A percentile compares a stretch with the other conserved stretches of the same genome.
Evolutionary conservation across 2,329 filamentous ascomycete species (phyloP).

Genomic region (Colletotrichum incanum): DNA sequence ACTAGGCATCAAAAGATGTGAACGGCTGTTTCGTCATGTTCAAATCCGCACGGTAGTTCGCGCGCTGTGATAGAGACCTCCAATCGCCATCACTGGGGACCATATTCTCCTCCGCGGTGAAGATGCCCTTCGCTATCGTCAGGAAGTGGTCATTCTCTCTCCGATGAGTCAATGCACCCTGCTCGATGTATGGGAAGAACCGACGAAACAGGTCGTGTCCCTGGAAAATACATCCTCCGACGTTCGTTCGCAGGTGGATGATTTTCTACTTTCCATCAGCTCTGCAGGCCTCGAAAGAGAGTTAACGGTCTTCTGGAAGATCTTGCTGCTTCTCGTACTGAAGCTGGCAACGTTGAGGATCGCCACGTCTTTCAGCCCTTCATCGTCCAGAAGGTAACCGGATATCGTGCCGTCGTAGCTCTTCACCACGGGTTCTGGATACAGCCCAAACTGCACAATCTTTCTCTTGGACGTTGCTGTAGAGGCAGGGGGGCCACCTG

Average conservation of each 20-base stretch:
- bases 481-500: background rate
- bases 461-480: conserved; percentile 12
- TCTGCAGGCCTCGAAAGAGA: conserved; percentile 50
- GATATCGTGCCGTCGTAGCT: conserved; percentile 46
- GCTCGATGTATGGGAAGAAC: conserved; percentile 62
- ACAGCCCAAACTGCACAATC: conserved; percentile 15
- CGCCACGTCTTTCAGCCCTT: conserved; percentile 53
- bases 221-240: conserved; percentile 70
- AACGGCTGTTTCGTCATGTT: conserved; percentile 65
- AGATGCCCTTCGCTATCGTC: conserved; percentile 60
- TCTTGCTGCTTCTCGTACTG: conserved; percentile 44
- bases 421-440: conserved; percentile 50
- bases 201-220: conserved; percentile 72
- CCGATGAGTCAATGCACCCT: conserved; percentile 56
- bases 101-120: conserved; percentile 59
- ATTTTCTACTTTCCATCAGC: conserved; percentile 69
- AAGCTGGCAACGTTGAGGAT: conserved; percentile 50
- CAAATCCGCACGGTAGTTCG: conserved; percentile 60
- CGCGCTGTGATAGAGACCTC: conserved; percentile 62
- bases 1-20: conserved; percentile 52
- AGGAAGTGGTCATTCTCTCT: conserved; percentile 59
- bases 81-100: conserved; percentile 59
- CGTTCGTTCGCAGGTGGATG: conserved; percentile 71
- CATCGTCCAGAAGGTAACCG: conserved; percentile 54
- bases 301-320: conserved; percentile 51